phyloP scores from a whole-genome alignment of 768 basidiomycete species.

The Tubosaeta sp. region DNA sequence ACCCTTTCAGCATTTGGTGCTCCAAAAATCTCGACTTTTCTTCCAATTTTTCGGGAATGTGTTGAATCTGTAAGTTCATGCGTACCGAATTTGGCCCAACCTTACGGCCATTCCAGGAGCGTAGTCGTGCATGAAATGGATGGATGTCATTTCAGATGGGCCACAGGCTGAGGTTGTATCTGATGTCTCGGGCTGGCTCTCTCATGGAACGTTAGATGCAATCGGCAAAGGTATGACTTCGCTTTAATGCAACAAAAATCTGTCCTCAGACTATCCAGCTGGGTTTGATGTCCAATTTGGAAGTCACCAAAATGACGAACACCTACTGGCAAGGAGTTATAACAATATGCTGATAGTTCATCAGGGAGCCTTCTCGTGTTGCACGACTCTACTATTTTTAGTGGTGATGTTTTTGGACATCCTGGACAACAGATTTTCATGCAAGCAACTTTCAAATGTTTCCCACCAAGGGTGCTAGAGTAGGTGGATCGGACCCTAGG shows the following conservation, averaged over 20 bases:
- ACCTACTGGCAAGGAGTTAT: slow-evolving; percentile 6
- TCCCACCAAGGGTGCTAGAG: slow-evolving; percentile 25
- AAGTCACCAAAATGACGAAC: neutral
- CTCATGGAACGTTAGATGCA: slow-evolving; percentile 46
- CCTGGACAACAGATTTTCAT: slow-evolving; percentile 7
- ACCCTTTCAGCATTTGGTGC: slow-evolving; percentile 53
- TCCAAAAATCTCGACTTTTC: slow-evolving; percentile 44
- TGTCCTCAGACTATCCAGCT: slow-evolving; percentile 18
- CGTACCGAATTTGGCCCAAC: neutral
- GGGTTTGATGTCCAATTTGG: slow-evolving; percentile 39
- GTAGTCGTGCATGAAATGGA: slow-evolving; percentile 25
- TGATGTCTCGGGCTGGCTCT: slow-evolving; percentile 29
- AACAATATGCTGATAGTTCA: slow-evolving; percentile 6
- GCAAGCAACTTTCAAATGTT: slow-evolving; percentile 9
- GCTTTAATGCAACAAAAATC: neutral
- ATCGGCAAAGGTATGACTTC: slow-evolving; percentile 41
- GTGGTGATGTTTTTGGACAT: slow-evolving; percentile 10
- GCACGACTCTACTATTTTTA: slow-evolving; percentile 14
- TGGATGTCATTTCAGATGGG: slow-evolving; percentile 13
- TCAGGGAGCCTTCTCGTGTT: neutral
- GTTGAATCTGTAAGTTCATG: slow-evolving; percentile 20
- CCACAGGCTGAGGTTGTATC: slow-evolving; percentile 13
- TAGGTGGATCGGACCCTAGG: slow-evolving; percentile 25
- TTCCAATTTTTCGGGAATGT: slow-evolving; percentile 44
- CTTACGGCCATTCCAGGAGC: neutral